Base-by-base conservation (phyloP, 2,329 filamentous ascomycete species). In the Domatiomyces catenatus region DNA sequence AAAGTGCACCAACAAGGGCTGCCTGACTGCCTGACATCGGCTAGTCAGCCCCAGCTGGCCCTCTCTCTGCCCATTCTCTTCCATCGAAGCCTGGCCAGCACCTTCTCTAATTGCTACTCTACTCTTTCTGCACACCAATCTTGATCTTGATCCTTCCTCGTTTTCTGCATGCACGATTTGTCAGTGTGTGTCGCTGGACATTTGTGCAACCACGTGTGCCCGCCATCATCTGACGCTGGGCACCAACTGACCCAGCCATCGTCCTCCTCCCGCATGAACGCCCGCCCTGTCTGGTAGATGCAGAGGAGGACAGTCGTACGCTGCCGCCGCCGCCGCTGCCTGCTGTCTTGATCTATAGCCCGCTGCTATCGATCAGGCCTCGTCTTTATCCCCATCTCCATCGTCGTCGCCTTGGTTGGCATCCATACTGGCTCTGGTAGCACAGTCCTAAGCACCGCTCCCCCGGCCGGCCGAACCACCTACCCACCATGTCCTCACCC, bases 401-500 rank as follows among this genome's bases (percentile, higher is more conserved):
- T 39, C 32, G 12, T 39, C 15, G 12, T 39, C 5, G 15, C 10
- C 32, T 10, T 32, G 8, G 28, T 10, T 8, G 8, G 8, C 32
- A 2, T 15, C 12, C 10, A 15, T 12, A 5, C 15, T 39, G 15
- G 32, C 32, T 39, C 32, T 39, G 8, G 32, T 32, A 8, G 12
- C 32, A 15, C 32, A 39, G 32, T 5, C 2, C 32, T 15, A 15
- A 39, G 3, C 32, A 39, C 3, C 32, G 15, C 10, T 2, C 32
- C n/a, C n/a, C n/a, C n/a, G n/a, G n/a, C n/a, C n/a, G n/a, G n/a
- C n/a, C n/a, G n/a, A n/a, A 15, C 32, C 32, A 39, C 8, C 3
- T 39, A 5, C 32, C 10, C 12, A 39, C 2, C 15, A 85, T 89
- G 81, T 79, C 84, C 52, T 80, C 84, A 47, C 81, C 84, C 48